Conservation (phyloP, 345 rosid genomes). For the Mallotus nudiflorus region DNA sequence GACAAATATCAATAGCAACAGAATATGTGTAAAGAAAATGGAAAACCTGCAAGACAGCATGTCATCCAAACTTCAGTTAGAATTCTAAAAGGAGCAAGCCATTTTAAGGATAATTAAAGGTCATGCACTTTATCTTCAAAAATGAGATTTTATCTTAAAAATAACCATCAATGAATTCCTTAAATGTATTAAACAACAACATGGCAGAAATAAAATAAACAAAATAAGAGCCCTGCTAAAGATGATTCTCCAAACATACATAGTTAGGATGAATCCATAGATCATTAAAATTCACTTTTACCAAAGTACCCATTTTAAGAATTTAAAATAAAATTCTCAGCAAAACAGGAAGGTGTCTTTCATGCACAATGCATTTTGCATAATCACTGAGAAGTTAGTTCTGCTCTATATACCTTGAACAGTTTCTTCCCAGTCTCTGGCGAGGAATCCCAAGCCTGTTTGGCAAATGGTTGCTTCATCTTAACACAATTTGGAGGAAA, state of each 20-base stretch:
- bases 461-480: constrained; percentile 81
- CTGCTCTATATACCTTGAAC: constrained; percentile 63
- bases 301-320: background rate
- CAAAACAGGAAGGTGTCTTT: background rate
- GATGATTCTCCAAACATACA: constrained; percentile 3
- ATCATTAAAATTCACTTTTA: background rate
- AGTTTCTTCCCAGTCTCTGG: constrained; percentile 78
- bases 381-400: constrained; percentile 13
- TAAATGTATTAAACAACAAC: too few relatives aligned
- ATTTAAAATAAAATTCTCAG: background rate
- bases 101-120: too few relatives aligned
- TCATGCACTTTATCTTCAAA: too few relatives aligned
- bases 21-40: constrained; percentile 91
- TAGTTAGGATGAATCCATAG: background rate
- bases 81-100: constrained; percentile 3
- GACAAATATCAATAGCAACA: constrained; percentile 49
- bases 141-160: too few relatives aligned
- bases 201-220: background rate
- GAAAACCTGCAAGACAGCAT: constrained; percentile 63
- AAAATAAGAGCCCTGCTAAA: background rate
- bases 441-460: constrained; percentile 84
- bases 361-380: constrained; percentile 4
- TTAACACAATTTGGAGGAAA: constrained; percentile 84
- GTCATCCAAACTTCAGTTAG: constrained; percentile 21
- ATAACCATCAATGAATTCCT: too few relatives aligned